phyloP scores from a whole-genome alignment of 2,329 filamentous ascomycete genomes.

The Aspergillus hiratsukae region DNA sequence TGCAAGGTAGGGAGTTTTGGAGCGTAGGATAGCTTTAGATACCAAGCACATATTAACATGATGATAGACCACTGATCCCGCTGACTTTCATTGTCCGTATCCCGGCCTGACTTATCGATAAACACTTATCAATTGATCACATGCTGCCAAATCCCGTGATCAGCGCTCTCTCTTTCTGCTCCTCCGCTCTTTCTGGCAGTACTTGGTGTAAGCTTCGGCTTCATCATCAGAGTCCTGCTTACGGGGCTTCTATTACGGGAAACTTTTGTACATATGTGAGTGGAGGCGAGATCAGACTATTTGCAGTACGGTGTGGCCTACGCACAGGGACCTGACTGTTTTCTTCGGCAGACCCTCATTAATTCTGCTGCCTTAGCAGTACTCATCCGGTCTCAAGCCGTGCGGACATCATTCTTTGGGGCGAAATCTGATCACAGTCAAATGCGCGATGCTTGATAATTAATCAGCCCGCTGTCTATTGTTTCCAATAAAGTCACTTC shows the following conservation, averaged over 20 bases:
- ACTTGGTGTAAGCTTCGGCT: neutral
- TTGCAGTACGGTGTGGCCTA: neutral
- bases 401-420: neutral
- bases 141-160: constrained; percentile 13
- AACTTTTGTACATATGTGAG: neutral
- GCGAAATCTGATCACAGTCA: neutral
- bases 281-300: neutral
- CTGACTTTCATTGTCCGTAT: neutral
- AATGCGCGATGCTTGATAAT: constrained; percentile 14
- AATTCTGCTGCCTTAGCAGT: constrained; percentile 31
- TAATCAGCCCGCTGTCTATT: constrained; percentile 5
- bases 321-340: constrained; percentile 2
- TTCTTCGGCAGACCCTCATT: constrained; percentile 1
- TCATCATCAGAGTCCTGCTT: neutral
- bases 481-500: neutral
- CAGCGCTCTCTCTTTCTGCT: constrained; percentile 1
- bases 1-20: neutral
- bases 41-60: constrained; percentile 2
- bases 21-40: constrained; percentile 1
- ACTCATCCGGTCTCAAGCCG: neutral
- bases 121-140: constrained; percentile 3
- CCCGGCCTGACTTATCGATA: neutral
- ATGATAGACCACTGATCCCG: neutral
- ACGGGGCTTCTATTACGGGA: neutral
- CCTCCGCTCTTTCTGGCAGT: neutral